phyloP scores from a whole-genome alignment of 345 rosid genomes.

The Boechera stricta region DNA sequence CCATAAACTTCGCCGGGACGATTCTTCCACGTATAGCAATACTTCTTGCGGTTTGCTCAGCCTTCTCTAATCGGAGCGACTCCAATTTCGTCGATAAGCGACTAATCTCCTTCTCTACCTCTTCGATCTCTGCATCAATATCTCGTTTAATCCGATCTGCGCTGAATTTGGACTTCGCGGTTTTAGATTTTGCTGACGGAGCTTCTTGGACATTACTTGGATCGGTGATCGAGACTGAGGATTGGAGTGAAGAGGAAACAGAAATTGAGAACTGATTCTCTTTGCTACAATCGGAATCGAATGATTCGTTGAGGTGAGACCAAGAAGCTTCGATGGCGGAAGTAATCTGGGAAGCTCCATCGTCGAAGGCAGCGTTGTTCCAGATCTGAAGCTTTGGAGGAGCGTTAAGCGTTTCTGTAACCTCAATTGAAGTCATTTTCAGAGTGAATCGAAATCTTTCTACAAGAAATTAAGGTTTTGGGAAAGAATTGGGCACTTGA shows the following conservation, averaged over 20 bases:
- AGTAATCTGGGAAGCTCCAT: constrained; percentile 60
- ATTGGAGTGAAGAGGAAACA: constrained; percentile 22
- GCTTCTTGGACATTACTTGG: constrained; percentile 47
- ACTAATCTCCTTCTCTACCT: constrained; percentile 75
- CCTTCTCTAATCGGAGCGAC: constrained; percentile 74
- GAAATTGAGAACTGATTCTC: constrained; percentile 34
- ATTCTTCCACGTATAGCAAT: constrained; percentile 61
- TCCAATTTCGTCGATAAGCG: constrained; percentile 72
- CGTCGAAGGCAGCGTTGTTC: constrained; percentile 93
- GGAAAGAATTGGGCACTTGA: background rate
- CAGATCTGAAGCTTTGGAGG: constrained; percentile 74
- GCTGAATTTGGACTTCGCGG: constrained; percentile 14
- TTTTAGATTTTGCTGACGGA: constrained; percentile 35
- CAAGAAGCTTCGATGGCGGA: constrained; percentile 54
- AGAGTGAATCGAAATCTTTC: constrained; percentile 5
- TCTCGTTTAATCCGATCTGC: constrained; percentile 47
- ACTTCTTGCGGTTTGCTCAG: constrained; percentile 53
- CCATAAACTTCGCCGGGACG: constrained; percentile 85
- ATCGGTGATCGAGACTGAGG: constrained; percentile 31
- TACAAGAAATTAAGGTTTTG: background rate
- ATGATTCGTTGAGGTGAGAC: constrained; percentile 55
- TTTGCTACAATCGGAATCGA: constrained; percentile 58
- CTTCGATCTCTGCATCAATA: constrained; percentile 83
- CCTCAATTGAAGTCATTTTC: constrained; percentile 61
- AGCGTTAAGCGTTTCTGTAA: constrained; percentile 53